Evolutionary conservation across 1,139 yeast genomes (phyloP), one percentile per base, ranked within the genome.

Genomic region (Hyphopichia wangnamkhiaoensis): DNA sequence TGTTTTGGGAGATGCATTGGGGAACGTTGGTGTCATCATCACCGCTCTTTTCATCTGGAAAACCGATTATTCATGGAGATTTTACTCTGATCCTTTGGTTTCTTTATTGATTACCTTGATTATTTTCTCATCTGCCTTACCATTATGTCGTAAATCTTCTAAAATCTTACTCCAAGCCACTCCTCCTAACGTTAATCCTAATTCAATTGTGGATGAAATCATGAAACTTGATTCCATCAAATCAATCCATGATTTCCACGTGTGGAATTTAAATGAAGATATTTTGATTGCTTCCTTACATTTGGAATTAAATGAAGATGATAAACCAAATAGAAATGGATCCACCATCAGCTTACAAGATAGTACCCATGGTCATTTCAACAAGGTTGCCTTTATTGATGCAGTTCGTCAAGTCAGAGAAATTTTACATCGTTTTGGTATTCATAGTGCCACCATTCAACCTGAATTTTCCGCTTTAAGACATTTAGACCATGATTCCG

Each of bases 21-120:
- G 98, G 48, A 93, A 93, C 58, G 69, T 93, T 41, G 98, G 98
- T 48, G 98, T 93, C 39, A 93, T 93, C 44, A 61, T 76, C 12
- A 84, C 97, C 2, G 98, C 98, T 1, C 49, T 93, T 29, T 84
- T 93, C 52, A 91, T 93, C 53, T 91, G 98, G 98, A 84, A 86
- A 61, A 90, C 98, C 0, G 82, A 88, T 52, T 91, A 76, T 59
- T 73, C 87, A 1, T 93, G 98, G 96, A 82, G 80, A 57, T 90
- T 65, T 61, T 87, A 87, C 58, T 71, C 85, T 45, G 98, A 93
- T 62, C 98, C 98, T 0, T 52, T 83, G 5, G 82, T 91, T 19
- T 91, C 98, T 1, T 71, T 93, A 40, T 68, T 91, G 26, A 91
- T 93, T 52, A 91, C 98, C 0, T 71, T 79, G 19, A 90, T 93